These are phyloP conservation scores for Amanita rubescens DNA, from an alignment of 768 basidiomycete genomes.

Conservation along the genomic window DNA sequence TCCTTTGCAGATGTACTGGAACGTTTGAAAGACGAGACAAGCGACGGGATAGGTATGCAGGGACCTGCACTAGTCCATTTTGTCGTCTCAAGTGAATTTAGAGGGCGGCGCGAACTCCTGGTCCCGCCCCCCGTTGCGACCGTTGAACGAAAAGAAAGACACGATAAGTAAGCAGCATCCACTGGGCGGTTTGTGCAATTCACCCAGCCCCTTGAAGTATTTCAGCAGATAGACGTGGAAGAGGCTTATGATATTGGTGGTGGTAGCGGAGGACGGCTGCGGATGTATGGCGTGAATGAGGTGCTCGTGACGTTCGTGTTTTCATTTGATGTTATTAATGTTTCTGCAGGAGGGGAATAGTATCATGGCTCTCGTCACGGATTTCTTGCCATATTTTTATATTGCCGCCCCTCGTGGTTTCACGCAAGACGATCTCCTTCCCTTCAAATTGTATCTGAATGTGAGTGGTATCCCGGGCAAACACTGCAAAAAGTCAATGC, in stretches of 20 bases:
- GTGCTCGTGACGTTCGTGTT: constrained; percentile 28
- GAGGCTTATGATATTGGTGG: constrained; percentile 41
- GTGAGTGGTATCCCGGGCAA: constrained; percentile 33
- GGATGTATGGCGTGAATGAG: constrained; percentile 91
- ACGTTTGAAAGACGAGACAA: constrained; percentile 47
- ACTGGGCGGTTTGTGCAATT: not conserved
- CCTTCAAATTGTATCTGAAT: constrained; percentile 68
- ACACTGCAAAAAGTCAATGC: not conserved
- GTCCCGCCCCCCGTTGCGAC: constrained; percentile 53
- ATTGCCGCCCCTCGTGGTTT: constrained; percentile 84
- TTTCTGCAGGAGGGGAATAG: constrained; percentile 70
- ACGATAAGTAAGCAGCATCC: constrained; percentile 49
- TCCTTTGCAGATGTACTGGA: constrained; percentile 63
- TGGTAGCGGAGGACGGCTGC: constrained; percentile 32
- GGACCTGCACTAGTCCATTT: not conserved
- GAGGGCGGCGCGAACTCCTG: constrained; percentile 78
- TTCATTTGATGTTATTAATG: not conserved
- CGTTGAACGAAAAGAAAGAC: constrained; percentile 54
- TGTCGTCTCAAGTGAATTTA: constrained; percentile 32
- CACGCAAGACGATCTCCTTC: constrained; percentile 50
- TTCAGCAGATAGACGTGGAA: constrained; percentile 96
- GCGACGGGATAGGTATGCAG: constrained; percentile 34
- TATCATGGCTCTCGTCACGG: constrained; percentile 73
- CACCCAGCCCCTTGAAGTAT: constrained; percentile 42
- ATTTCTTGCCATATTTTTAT: constrained; percentile 92